These are phyloP conservation scores for Aspergillus quadrilineatus DNA, from an alignment of 2,329 filamentous ascomycete genomes.

Conservation along the genomic window DNA sequence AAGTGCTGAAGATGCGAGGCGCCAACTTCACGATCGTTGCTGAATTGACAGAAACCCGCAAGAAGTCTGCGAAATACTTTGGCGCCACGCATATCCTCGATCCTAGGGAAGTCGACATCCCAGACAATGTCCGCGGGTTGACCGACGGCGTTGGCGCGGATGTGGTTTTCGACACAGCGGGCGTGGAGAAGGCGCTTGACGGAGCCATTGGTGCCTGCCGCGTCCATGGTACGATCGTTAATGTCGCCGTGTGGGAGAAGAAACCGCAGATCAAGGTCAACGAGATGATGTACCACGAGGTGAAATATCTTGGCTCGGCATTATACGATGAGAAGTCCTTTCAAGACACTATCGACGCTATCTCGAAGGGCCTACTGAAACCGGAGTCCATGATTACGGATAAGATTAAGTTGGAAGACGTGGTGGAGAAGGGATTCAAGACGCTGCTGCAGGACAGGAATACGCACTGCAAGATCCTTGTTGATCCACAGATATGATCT, in stretches of 20 bases:
- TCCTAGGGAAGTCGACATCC: conserved; percentile 49
- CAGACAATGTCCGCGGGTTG: conserved; percentile 47
- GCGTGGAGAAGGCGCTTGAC: conserved; percentile 54
- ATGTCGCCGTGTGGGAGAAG: conserved; percentile 65
- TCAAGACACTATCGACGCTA: conserved; percentile 56
- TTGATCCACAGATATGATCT: conserved; percentile 20
- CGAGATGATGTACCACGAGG: conserved; percentile 54
- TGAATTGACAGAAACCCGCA: conserved; percentile 54
- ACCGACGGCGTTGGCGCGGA: conserved; percentile 53
- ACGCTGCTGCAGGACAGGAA: conserved; percentile 60
- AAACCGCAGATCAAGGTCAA: conserved; percentile 55
- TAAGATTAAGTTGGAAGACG: conserved; percentile 54
- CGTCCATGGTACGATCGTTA: conserved; percentile 58
- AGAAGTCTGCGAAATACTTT: conserved; percentile 53
- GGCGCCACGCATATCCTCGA: conserved; percentile 58
- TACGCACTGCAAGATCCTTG: conserved; percentile 61
- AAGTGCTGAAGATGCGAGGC: conserved; percentile 56
- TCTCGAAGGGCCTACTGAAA: conserved; percentile 49
- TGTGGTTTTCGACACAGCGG: conserved; percentile 63
- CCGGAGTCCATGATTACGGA: conserved; percentile 62
- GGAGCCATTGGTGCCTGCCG: conserved; percentile 51
- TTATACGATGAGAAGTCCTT: conserved; percentile 57
- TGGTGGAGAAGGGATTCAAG: conserved; percentile 59
- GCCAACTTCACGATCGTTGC: conserved; percentile 58
- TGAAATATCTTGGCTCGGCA: conserved; percentile 50